Conservation (phyloP, 108 stramenopile genomes). For the Stephanodiscus minutulus region DNA sequence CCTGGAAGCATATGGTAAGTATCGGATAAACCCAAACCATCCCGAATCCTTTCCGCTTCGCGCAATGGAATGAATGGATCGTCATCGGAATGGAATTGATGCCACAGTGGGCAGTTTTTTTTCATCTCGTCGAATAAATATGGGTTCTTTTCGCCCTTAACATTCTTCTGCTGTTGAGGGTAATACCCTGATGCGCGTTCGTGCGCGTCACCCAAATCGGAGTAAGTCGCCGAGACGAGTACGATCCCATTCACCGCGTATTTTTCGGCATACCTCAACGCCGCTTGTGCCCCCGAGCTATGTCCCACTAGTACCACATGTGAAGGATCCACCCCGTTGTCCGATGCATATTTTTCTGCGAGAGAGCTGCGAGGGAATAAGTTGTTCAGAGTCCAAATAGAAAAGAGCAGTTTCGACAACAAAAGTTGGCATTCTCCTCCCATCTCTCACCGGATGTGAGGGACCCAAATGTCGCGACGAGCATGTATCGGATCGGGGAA, state of each 20-base stretch:
- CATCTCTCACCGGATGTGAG: constrained; percentile 57
- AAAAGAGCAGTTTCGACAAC: not conserved
- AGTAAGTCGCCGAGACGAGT: constrained; percentile 69
- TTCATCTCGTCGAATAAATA: constrained; percentile 66
- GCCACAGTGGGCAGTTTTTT: constrained; percentile 56
- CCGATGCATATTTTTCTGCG: constrained; percentile 23
- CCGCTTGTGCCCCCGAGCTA: constrained; percentile 73
- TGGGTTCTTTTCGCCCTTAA: constrained; percentile 42
- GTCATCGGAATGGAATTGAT: constrained; percentile 78
- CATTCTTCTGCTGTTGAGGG: constrained; percentile 35
- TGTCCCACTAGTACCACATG: constrained; percentile 70
- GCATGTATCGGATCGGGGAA: constrained; percentile 72
- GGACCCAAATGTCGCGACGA: constrained; percentile 67
- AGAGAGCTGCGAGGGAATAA: constrained; percentile 1
- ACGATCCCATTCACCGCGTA: constrained; percentile 51
- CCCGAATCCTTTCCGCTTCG: constrained; percentile 59
- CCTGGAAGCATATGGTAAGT: constrained; percentile 62
- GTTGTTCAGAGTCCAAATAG: not conserved
- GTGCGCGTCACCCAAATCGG: constrained; percentile 69
- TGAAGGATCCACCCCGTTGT: constrained; percentile 19
- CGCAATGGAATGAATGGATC: constrained; percentile 71
- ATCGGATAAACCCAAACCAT: constrained; percentile 61
- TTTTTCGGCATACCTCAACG: constrained; percentile 64
- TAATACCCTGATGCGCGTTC: constrained; percentile 78
- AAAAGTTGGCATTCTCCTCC: not conserved